These are phyloP conservation scores for Syncephalis plumigaleata DNA, from an alignment of 371 early-diverging fungal species.

Conservation along the genomic window DNA sequence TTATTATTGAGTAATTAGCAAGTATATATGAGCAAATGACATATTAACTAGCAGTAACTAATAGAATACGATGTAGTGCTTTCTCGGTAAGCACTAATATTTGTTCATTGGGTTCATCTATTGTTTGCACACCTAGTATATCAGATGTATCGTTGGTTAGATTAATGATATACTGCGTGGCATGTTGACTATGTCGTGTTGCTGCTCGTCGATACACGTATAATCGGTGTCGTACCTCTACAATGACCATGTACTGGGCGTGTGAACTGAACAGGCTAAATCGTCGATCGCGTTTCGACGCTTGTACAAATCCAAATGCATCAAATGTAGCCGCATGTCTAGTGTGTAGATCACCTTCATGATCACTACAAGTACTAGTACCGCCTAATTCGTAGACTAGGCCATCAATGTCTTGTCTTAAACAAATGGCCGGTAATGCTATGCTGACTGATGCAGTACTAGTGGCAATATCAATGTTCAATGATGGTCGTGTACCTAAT, in stretches of 20 bases:
- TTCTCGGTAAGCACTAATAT: too few species aligned
- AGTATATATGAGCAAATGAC: too few species aligned
- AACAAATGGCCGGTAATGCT: slow-evolving; percentile 26
- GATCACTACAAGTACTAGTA: background rate
- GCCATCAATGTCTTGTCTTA: slow-evolving; percentile 61
- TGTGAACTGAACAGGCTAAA: slow-evolving; percentile 16
- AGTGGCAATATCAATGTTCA: background rate
- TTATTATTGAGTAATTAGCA: too few species aligned
- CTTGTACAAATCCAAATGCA: slow-evolving; percentile 66
- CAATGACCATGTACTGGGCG: background rate
- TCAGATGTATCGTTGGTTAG: too few species aligned
- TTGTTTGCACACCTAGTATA: too few species aligned
- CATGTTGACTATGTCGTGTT: too few species aligned
- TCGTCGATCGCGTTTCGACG: slow-evolving; percentile 55
- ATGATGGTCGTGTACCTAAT: background rate
- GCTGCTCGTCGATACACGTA: background rate
- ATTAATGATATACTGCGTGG: too few species aligned
- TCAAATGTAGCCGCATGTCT: slow-evolving; percentile 40
- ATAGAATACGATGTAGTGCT: too few species aligned
- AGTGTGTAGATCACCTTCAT: slow-evolving; percentile 6
- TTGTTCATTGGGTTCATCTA: too few species aligned
- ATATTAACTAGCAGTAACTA: too few species aligned
- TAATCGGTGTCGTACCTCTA: background rate
- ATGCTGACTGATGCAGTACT: background rate
- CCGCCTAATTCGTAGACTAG: slow-evolving; percentile 25